Evolutionary conservation across 768 basidiomycete species (phyloP).

Genomic region (Amanita molliuscula): DNA sequence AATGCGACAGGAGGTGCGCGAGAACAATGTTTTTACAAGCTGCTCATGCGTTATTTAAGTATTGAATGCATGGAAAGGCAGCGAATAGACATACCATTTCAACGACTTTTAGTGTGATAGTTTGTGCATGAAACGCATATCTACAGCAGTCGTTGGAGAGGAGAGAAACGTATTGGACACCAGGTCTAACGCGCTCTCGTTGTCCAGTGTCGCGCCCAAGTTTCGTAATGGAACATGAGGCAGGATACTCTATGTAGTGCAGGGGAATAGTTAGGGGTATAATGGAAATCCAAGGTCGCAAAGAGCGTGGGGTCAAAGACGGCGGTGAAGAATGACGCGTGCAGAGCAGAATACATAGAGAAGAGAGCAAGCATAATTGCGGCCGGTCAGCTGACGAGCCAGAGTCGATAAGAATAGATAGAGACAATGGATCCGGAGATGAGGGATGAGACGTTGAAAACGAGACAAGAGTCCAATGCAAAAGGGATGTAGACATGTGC

Average conservation of each 20-base stretch:
- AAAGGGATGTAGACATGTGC: neutral
- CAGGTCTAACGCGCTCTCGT: neutral
- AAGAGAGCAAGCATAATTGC: neutral
- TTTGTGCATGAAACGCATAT: neutral
- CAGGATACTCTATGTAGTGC: neutral
- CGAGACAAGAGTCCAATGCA: conserved; percentile 1
- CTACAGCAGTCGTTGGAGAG: neutral
- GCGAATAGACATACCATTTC: neutral
- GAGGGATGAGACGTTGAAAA: conserved; percentile 5
- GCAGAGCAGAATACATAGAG: neutral
- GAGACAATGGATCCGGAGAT: neutral
- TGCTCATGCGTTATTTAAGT: too few species aligned
- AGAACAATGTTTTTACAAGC: neutral
- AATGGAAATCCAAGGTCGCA: neutral
- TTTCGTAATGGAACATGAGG: neutral
- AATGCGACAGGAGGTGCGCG: neutral
- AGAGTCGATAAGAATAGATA: neutral
- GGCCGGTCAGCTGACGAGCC: neutral
- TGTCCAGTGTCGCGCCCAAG: neutral
- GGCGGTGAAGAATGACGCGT: neutral
- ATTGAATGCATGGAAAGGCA: too few species aligned
- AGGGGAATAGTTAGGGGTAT: conserved; percentile 1
- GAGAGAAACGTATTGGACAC: neutral
- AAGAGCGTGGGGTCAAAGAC: neutral
- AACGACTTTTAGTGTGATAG: neutral